Base-by-base conservation (phyloP, 495 filamentous ascomycete genomes). In the Trichoderma asperelloides region DNA sequence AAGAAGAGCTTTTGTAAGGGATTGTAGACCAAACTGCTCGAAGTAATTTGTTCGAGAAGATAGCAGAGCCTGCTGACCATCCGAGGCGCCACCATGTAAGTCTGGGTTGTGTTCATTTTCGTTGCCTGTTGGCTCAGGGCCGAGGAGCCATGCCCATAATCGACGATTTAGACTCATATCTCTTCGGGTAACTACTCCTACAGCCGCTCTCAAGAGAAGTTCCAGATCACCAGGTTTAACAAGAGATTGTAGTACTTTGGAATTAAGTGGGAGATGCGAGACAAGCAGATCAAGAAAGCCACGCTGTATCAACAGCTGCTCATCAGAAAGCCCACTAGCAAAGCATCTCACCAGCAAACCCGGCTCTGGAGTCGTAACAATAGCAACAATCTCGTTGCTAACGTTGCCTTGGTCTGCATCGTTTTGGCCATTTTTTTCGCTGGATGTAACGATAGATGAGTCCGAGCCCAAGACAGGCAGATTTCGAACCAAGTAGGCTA, bases 161-260 rank as follows among this genome's bases (percentile, higher is more conserved):
- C 95, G 84, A 67, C 95, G 81, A 74, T 99, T 99, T 64, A 99
- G 80, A 71, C 93, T 93, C 95, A 98, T 98, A 63, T 99, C 95
- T 76, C 93, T 84, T 39, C 95, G 85, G 30, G 85, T 84, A 2
- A 97, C 91, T 49, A 99, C 93, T 0, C 91, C 88, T 8, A 86
- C 86, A 23, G 94, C 95, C 45, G 96, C 90, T 69, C 86, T 84
- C 28, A 96, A 82, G 11, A 99, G 81, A 16, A 89, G 86, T 70
- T 95, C 88, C 18, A 96, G 79, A 74, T 98, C 95, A 21, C 83
- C 82, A 16, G 80, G 73, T 33, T 87, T 89, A 39, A 94, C 87
- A 43, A 80, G 83, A 39, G 84, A 81, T 71, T 94, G 93, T 3
- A 99, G 75, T 2, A 98, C 86, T 45, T 86, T 82, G 33, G 92